A percentile compares a stretch with the other conserved stretches of the same genome.
Evolutionary conservation across 2,329 filamentous ascomycete species (phyloP).

Genomic region (Penicillium sp.): DNA sequence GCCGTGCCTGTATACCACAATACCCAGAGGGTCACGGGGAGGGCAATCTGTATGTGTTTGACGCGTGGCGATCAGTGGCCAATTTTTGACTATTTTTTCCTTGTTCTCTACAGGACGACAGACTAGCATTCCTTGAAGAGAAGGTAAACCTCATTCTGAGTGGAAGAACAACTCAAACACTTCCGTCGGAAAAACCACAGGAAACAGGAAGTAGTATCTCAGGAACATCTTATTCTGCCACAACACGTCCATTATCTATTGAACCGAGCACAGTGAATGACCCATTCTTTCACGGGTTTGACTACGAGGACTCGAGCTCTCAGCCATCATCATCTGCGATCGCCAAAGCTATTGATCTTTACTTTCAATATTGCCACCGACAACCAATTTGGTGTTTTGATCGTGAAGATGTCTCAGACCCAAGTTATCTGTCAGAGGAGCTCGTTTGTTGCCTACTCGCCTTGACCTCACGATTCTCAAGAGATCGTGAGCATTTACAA

Average conservation of each 20-base stretch:
- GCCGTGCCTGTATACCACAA: slow-evolving; percentile 46
- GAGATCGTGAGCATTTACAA: slow-evolving; percentile 27
- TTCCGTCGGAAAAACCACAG: slow-evolving; percentile 19
- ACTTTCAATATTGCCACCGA: slow-evolving; percentile 38
- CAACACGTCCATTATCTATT: slow-evolving; percentile 16
- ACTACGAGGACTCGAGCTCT: slow-evolving; percentile 24
- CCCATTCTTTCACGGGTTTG: slow-evolving; percentile 22
- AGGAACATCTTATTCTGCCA: slow-evolving; percentile 17
- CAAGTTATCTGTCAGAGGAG: slow-evolving; percentile 31
- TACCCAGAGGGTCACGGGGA: slow-evolving; percentile 37
- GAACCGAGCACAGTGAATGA: slow-evolving; percentile 22
- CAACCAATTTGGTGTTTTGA: slow-evolving; percentile 42
- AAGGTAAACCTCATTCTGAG: slow-evolving; percentile 53
- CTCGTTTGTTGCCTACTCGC: slow-evolving; percentile 35
- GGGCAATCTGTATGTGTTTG: slow-evolving; percentile 45
- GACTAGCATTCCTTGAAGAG: slow-evolving; percentile 52
- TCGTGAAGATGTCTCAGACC: slow-evolving; percentile 31
- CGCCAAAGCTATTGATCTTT: slow-evolving; percentile 31
- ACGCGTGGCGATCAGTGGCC: neutral
- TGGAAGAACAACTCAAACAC: slow-evolving; percentile 27
- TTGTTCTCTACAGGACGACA: slow-evolving; percentile 43
- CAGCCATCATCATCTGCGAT: slow-evolving; percentile 24
- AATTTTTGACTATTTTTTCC: slow-evolving; percentile 2
- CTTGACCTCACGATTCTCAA: slow-evolving; percentile 32
- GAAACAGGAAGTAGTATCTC: slow-evolving; percentile 2